Evolutionary conservation across 441 rosid species (phyloP).

Genomic region (Raphanus hybrid): DNA sequence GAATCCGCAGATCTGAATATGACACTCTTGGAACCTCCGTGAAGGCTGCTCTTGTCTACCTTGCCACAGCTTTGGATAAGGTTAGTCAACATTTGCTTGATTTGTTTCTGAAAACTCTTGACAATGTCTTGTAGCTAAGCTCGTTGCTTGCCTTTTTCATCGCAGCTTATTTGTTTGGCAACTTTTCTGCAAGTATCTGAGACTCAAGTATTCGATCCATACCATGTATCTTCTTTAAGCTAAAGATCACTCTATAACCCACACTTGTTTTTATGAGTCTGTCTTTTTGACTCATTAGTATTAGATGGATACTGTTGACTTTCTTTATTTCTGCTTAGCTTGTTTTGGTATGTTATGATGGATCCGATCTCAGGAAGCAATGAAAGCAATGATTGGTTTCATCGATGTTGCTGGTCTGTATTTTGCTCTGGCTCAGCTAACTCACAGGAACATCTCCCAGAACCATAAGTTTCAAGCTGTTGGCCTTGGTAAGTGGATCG

Average conservation of each 20-base stretch:
- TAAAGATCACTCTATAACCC: background rate
- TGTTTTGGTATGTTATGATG: background rate
- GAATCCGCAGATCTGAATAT: slow-evolving; percentile 74
- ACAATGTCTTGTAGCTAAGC: background rate
- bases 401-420: slow-evolving; percentile 94
- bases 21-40: slow-evolving; percentile 88
- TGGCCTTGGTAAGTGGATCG: slow-evolving; percentile 75
- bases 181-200: slow-evolving; percentile 91
- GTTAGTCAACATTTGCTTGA: slow-evolving; percentile 45
- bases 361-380: slow-evolving; percentile 63
- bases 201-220: slow-evolving; percentile 81
- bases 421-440: slow-evolving; percentile 83
- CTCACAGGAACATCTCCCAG: slow-evolving; percentile 93
- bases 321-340: background rate
- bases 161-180: slow-evolving; percentile 91
- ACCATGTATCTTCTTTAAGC: slow-evolving; percentile 62
- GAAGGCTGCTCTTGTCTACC: slow-evolving; percentile 84
- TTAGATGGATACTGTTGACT: background rate
- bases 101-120: background rate
- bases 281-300: background rate
- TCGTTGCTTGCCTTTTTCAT: slow-evolving; percentile 19
- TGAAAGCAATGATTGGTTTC: slow-evolving; percentile 91
- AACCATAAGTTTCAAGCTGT: slow-evolving; percentile 97
- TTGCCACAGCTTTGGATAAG: slow-evolving; percentile 86
- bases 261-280: too few relatives aligned